These are phyloP conservation scores for Leccinum ponderosum DNA, from an alignment of 1,284 basidiomycete species.

Conservation along the genomic window DNA sequence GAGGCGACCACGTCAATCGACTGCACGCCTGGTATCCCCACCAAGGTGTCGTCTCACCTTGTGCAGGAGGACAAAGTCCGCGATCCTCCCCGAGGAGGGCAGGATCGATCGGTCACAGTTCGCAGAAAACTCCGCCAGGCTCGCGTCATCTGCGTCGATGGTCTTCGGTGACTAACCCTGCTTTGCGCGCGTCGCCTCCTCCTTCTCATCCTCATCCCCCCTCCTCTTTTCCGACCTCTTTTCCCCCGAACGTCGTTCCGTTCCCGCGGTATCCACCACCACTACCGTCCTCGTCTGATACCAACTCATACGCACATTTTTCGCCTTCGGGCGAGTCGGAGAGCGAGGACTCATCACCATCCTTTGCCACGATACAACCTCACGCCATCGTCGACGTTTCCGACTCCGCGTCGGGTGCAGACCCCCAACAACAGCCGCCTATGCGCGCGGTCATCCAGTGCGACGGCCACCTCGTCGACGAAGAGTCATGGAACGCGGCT, in stretches of 20 bases:
- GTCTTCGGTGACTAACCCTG: constrained; percentile 33
- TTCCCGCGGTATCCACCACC: constrained; percentile 20
- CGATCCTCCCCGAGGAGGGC: constrained; percentile 36
- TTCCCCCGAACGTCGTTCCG: constrained; percentile 16
- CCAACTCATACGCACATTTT: constrained; percentile 19
- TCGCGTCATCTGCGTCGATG: constrained; percentile 34
- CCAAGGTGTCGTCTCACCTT: constrained; percentile 13
- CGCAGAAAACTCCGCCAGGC: constrained; percentile 29
- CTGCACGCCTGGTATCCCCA: constrained; percentile 25
- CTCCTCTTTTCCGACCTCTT: constrained; percentile 13
- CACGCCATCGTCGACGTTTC: constrained; percentile 23
- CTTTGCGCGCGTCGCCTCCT: constrained; percentile 25
- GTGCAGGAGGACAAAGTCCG: constrained; percentile 27
- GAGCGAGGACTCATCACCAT: constrained; percentile 18
- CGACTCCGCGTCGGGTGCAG: constrained; percentile 5
- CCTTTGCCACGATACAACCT: constrained; percentile 12
- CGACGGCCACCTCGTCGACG: constrained; percentile 30
- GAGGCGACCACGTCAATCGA: constrained; percentile 18
- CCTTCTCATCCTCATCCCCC: background rate
- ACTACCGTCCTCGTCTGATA: constrained; percentile 17
- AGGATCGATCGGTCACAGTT: constrained; percentile 35
- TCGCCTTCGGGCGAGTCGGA: constrained; percentile 30
- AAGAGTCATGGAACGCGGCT: constrained; percentile 30
- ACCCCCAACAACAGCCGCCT: constrained; percentile 7
- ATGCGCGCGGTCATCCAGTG: constrained; percentile 26